phyloP scores from a whole-genome alignment of 768 basidiomycete species.

The Coprinellus micaceus region DNA sequence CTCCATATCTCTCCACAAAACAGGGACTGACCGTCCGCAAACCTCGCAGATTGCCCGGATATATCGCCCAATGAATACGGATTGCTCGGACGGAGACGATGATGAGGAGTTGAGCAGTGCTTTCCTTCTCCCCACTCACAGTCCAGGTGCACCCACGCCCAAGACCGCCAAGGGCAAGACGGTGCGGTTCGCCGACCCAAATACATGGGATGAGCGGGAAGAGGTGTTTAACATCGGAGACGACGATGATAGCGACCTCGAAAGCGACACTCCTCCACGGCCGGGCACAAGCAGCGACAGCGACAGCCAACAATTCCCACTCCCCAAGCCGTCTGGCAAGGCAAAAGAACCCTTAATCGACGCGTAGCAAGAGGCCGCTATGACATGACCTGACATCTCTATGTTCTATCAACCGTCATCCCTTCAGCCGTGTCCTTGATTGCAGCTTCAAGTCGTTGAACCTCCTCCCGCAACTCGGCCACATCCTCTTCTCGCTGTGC shows the following conservation, averaged over 20 bases:
- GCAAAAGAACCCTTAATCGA: neutral
- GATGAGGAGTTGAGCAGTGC: slow-evolving; percentile 42
- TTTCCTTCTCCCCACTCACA: slow-evolving; percentile 56
- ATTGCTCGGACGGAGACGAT: slow-evolving; percentile 11
- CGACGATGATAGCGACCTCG: slow-evolving; percentile 55
- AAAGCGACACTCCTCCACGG: neutral
- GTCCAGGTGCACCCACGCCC: slow-evolving; percentile 21
- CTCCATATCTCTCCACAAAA: slow-evolving; percentile 7
- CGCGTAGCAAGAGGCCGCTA: neutral
- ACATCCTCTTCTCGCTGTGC: slow-evolving; percentile 43
- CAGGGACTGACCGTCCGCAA: neutral
- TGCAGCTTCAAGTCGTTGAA: slow-evolving; percentile 26
- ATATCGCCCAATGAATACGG: neutral
- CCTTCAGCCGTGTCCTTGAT: slow-evolving; percentile 40
- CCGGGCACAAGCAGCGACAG: slow-evolving; percentile 9
- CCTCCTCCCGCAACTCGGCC: slow-evolving; percentile 40
- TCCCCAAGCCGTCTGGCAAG: neutral
- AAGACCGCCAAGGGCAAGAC: slow-evolving; percentile 26
- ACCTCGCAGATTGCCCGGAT: neutral
- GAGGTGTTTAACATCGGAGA: slow-evolving; percentile 68
- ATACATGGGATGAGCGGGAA: slow-evolving; percentile 76
- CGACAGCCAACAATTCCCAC: neutral
- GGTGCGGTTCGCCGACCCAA: slow-evolving; percentile 42
- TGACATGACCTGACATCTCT: slow-evolving; percentile 25
- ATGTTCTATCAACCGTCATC: slow-evolving; percentile 24